Percentiles rank a stretch among this genome's conserved stretches.
Conservation (phyloP, 2,329 filamentous ascomycete species). For the Coniochaeta sp. region DNA sequence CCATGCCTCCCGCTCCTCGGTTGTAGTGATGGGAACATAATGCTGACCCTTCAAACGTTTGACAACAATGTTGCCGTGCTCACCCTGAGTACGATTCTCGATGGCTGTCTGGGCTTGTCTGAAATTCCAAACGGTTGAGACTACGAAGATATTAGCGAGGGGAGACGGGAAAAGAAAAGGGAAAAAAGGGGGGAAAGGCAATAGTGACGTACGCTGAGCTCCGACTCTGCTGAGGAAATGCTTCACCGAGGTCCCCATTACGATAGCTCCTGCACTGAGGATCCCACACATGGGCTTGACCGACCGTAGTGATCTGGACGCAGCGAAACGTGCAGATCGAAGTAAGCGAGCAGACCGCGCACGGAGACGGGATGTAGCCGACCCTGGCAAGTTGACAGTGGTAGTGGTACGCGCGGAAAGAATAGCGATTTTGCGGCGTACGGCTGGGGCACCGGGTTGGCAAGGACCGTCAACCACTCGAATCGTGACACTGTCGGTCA, state of each 20-base stretch:
- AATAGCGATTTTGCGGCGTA: background rate
- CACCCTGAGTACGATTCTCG: constrained; percentile 8
- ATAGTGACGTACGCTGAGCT: background rate
- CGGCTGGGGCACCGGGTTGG: background rate
- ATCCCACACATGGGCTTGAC: constrained; percentile 9
- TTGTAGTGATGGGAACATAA: background rate
- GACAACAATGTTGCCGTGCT: constrained; percentile 9
- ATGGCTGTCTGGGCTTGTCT: constrained; percentile 1
- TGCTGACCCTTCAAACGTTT: constrained; percentile 16
- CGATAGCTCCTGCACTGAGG: constrained; percentile 7
- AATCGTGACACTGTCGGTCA: background rate
- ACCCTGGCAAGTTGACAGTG: background rate
- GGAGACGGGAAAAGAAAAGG: background rate
- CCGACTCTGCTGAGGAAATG: background rate
- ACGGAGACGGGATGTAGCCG: background rate
- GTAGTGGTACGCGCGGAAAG: background rate
- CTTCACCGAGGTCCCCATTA: constrained; percentile 10
- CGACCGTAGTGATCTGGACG: background rate
- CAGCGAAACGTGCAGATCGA: background rate
- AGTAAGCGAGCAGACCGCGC: background rate
- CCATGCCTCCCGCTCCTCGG: background rate
- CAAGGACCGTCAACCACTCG: background rate
- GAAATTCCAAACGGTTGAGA: background rate
- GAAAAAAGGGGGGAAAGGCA: too few relatives aligned
- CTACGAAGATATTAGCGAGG: background rate